phyloP scores from a whole-genome alignment of 768 basidiomycete genomes.

The Pisolithus marmoratus region DNA sequence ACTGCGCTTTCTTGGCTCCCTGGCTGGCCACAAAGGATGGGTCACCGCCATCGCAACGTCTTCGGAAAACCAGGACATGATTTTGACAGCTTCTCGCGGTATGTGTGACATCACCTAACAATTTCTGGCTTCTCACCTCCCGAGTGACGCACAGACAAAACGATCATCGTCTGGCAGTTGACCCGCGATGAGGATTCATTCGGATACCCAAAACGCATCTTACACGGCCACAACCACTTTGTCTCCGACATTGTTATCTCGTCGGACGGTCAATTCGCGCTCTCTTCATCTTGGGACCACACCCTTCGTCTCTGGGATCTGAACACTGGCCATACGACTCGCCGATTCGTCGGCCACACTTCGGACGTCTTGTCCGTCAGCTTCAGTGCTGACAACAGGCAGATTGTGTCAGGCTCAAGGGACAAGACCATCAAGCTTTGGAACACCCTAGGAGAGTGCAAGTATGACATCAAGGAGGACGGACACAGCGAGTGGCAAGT shows the following conservation, averaged over 20 bases:
- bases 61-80: slow-evolving; percentile 98
- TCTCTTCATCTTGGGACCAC: slow-evolving; percentile 99
- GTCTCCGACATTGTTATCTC: slow-evolving; percentile 99
- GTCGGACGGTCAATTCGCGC: slow-evolving; percentile 98
- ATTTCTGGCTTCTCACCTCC: slow-evolving; percentile 4
- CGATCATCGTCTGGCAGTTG: slow-evolving; percentile 98
- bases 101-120: slow-evolving; percentile 19
- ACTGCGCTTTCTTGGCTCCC: slow-evolving; percentile 85
- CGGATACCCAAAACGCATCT: slow-evolving; percentile 95
- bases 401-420: slow-evolving; percentile 97
- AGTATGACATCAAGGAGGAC: slow-evolving; percentile 99
- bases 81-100: slow-evolving; percentile 98
- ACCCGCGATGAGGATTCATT: slow-evolving; percentile 89
- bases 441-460: slow-evolving; percentile 99
- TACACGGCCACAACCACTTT: slow-evolving; percentile 99
- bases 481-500: slow-evolving; percentile 90
- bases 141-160: slow-evolving; percentile 74
- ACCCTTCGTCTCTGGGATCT: slow-evolving; percentile 99
- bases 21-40: slow-evolving; percentile 94
- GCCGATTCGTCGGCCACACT: slow-evolving; percentile 96
- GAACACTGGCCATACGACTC: slow-evolving; percentile 94
- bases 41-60: slow-evolving; percentile 98
- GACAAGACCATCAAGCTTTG: slow-evolving; percentile 98
- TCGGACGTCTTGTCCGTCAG: slow-evolving; percentile 98
- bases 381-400: slow-evolving; percentile 99